Evolutionary conservation across 345 rosid genomes (phyloP).

Genomic region (Melaleuca alternifolia): DNA sequence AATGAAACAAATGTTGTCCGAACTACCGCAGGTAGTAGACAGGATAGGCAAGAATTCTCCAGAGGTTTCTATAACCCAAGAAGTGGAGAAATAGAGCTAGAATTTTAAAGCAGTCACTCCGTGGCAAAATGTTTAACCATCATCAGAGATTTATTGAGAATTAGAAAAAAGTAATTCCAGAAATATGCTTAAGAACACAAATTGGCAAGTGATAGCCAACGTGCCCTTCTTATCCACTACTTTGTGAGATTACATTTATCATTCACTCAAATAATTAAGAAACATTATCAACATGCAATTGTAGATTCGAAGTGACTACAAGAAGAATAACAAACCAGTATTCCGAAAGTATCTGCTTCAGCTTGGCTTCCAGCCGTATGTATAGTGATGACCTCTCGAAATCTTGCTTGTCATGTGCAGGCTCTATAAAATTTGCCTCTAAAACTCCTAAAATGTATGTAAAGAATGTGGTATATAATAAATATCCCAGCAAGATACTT

Average conservation of each 20-base stretch:
- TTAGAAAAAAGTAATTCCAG: not conserved
- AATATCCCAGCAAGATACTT: not conserved
- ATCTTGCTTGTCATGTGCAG: conserved; percentile 95
- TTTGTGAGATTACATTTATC: not conserved
- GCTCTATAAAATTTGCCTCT: conserved; percentile 94
- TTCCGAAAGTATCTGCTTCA: conserved; percentile 49
- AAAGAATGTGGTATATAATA: conserved; percentile 5
- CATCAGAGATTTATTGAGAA: not conserved
- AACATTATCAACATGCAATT: not conserved
- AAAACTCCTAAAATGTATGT: conserved; percentile 59
- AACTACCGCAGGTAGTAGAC: not conserved
- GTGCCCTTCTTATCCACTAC: not conserved
- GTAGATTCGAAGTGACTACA: not conserved
- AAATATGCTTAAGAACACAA: not conserved
- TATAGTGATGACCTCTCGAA: conserved; percentile 85
- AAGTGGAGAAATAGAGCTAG: not conserved
- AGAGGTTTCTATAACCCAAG: not conserved
- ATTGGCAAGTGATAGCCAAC: not conserved
- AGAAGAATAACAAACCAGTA: conserved; percentile 56
- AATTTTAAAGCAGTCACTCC: not conserved
- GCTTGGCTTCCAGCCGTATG: conserved; percentile 60
- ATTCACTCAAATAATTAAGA: not conserved
- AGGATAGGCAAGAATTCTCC: not conserved
- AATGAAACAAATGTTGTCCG: not conserved
- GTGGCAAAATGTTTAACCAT: not conserved